Base-by-base conservation (phyloP, 495 filamentous ascomycete species). In the Hyaloscypha hepaticicola region DNA sequence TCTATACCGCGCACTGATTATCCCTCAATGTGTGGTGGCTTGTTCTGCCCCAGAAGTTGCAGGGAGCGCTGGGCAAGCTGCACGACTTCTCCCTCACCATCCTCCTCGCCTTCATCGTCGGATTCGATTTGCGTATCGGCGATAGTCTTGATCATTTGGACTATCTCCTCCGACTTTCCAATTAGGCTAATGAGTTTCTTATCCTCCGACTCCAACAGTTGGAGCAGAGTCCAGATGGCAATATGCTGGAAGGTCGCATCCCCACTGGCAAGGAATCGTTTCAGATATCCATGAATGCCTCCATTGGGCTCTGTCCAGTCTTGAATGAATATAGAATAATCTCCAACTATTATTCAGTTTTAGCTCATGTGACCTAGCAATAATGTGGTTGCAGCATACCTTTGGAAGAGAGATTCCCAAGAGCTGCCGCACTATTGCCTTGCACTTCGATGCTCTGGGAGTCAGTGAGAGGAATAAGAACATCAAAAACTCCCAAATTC, bases 241-340 rank as follows among this genome's bases (percentile, higher is more conserved):
- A 99, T 99, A 75, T 99, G 95, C 74, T 99, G 95, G 81, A 99
- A 99, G 1, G 95, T 99, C 14, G 96, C 88, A 73, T 99, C 95
- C 48, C 92, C 93, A 71, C 92, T 96, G 24, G 88, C 91, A 5
- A 99, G 85, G 79, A 99, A 99, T 55, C 95, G 86, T 64, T 86
- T 88, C 22, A 99, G 82, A 72, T 99, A 99, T 56, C 95, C 94
- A 73, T 96, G 92, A 65, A 99, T 96, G 28, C 95, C 95, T 60
- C 92, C 94, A 63, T 92, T 88, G 3, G 95, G 95, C 70, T 96
- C 88, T 25, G 82, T 86, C 95, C 95, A 99, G 76, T 94, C 89
- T 64, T 93, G 87, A 28, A 97, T 87, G 75, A 99, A 99, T 66
- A 97, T 93, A 5, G 90, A 89, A 78, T 99, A 99, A 73, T 98